A percentile compares a stretch with the other conserved stretches of the same genome.
Conservation (phyloP, 139 green algal genomes). For the Chlamydomonas eustigma region DNA sequence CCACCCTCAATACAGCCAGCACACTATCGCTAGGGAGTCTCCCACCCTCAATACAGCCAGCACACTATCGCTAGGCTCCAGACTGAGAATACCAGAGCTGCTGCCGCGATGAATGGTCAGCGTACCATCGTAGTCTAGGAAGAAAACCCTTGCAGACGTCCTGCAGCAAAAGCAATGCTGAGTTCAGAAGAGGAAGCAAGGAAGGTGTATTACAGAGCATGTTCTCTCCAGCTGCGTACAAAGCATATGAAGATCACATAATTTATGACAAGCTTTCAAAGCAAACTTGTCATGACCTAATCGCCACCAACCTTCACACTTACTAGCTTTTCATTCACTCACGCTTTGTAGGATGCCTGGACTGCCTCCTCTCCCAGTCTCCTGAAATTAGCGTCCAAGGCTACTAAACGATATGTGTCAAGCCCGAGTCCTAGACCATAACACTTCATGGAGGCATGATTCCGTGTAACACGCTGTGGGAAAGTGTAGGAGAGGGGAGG, state of each 20-base stretch:
- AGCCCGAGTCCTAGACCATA: conserved; percentile 96
- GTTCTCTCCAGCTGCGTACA: background rate
- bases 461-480: conserved; percentile 56
- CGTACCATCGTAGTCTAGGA: conserved; percentile 98
- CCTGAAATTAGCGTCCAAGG: conserved; percentile 89
- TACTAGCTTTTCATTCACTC: background rate
- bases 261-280: too few relatives aligned
- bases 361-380: conserved; percentile 68
- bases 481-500: conserved; percentile 1
- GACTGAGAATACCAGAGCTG: conserved; percentile 2
- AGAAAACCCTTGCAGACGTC: conserved; percentile 65
- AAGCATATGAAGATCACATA: too few relatives aligned
- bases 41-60: too few relatives aligned
- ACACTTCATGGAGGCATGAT: conserved; percentile 84
- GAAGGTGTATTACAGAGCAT: too few relatives aligned
- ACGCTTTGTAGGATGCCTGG: background rate
- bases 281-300: too few relatives aligned
- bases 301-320: too few relatives aligned
- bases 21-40: too few relatives aligned
- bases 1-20: background rate
- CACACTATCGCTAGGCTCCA: conserved; percentile 8
- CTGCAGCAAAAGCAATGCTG: too few relatives aligned
- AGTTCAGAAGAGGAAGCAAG: too few relatives aligned
- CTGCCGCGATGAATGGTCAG: conserved; percentile 54
- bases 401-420: conserved; percentile 93